These are phyloP conservation scores for Chaetomium sp. DNA, from an alignment of 2,329 filamentous ascomycete genomes.

Conservation along the genomic window DNA sequence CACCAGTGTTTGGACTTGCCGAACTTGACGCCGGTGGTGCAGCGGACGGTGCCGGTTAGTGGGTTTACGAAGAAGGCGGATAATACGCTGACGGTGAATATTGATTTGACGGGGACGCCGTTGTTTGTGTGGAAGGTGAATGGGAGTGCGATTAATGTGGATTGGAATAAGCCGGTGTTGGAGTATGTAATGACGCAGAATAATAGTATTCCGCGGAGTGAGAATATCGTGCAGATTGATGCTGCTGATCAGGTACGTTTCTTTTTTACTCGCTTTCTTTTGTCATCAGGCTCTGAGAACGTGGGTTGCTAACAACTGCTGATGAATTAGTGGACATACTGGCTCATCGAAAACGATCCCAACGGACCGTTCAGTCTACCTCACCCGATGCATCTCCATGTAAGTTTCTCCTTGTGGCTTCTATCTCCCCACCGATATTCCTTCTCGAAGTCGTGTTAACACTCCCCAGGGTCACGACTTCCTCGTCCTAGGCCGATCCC, in stretches of 20 bases:
- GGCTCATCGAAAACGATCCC: constrained; percentile 31
- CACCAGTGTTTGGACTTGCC: constrained; percentile 20
- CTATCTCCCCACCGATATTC: neutral
- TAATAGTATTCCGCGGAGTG: constrained; percentile 23
- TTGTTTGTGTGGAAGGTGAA: constrained; percentile 28
- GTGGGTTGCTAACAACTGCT: too few relatives aligned
- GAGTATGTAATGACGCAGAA: constrained; percentile 28
- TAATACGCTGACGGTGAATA: constrained; percentile 20
- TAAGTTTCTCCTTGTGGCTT: constrained; percentile 7
- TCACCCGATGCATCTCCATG: constrained; percentile 29
- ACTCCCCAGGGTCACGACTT: constrained; percentile 31
- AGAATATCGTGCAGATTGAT: constrained; percentile 26
- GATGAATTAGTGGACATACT: constrained; percentile 26
- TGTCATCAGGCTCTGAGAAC: neutral
- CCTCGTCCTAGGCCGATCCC: constrained; percentile 28
- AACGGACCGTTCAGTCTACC: constrained; percentile 20
- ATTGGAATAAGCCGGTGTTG: constrained; percentile 33
- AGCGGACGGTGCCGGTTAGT: constrained; percentile 16
- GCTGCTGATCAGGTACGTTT: constrained; percentile 13
- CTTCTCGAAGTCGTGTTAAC: too few relatives aligned
- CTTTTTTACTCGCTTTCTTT: neutral
- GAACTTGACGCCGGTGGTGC: constrained; percentile 26
- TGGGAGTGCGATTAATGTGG: constrained; percentile 26
- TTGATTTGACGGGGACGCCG: constrained; percentile 17
- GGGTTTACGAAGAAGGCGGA: constrained; percentile 18